Evolutionary conservation across 1,284 basidiomycete genomes (phyloP).

Genomic region (Cutaneotrichosporon sp.): DNA sequence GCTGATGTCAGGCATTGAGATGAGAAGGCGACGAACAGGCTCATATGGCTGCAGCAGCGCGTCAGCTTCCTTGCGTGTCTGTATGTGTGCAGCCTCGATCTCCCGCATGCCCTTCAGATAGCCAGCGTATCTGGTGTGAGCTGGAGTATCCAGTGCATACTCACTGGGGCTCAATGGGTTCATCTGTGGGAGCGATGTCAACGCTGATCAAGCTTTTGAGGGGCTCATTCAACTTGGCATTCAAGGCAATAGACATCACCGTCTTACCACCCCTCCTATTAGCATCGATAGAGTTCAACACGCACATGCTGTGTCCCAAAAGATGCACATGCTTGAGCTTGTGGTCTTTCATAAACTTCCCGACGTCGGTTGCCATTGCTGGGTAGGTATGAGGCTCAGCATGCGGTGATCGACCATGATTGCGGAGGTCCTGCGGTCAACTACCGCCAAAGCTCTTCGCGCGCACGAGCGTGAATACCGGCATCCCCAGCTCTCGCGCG

Average conservation of each 20-base stretch:
- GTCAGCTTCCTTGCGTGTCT: slow-evolving; percentile 52
- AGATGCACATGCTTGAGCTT: slow-evolving; percentile 48
- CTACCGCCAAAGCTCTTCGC: too few species aligned
- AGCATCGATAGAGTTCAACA: neutral
- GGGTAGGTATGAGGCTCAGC: slow-evolving; percentile 50
- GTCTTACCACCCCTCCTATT: slow-evolving; percentile 54
- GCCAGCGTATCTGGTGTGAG: slow-evolving; percentile 24
- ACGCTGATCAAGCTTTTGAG: slow-evolving; percentile 51
- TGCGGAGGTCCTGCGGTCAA: slow-evolving; percentile 52
- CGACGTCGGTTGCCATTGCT: slow-evolving; percentile 49
- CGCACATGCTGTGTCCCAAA: slow-evolving; percentile 56
- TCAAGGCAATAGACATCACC: slow-evolving; percentile 53
- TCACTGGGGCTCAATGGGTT: slow-evolving; percentile 53
- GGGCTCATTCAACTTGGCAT: slow-evolving; percentile 38
- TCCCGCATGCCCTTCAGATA: slow-evolving; percentile 53
- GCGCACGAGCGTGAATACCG: slow-evolving; percentile 54
- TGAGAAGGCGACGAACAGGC: too few species aligned
- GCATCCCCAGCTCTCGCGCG: slow-evolving; percentile 49
- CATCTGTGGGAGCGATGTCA: slow-evolving; percentile 55
- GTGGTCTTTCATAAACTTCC: slow-evolving; percentile 47
- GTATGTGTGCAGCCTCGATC: slow-evolving; percentile 48
- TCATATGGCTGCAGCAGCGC: slow-evolving; percentile 51
- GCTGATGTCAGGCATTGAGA: too few species aligned
- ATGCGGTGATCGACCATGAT: slow-evolving; percentile 55
- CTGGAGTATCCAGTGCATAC: slow-evolving; percentile 2